These are phyloP conservation scores for Coffea canephora DNA, from an alignment of 257 asterid genomes.

Conservation along the genomic window DNA sequence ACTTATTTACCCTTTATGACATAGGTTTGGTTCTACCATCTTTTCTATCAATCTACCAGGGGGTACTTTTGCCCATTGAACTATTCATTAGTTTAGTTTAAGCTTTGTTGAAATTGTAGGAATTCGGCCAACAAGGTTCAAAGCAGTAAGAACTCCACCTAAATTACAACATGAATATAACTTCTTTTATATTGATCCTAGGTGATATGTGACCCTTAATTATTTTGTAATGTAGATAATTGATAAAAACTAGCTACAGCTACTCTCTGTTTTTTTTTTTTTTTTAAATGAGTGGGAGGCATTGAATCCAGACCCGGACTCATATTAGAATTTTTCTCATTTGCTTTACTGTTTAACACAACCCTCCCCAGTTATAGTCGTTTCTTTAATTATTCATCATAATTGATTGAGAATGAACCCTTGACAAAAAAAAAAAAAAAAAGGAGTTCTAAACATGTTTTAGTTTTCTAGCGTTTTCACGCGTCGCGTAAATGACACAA, in stretches of 20 bases:
- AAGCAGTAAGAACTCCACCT: background rate
- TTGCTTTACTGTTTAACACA: too few species aligned
- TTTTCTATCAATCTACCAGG: background rate
- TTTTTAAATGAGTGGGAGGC: too few species aligned
- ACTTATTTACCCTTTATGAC: background rate
- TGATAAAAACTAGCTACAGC: background rate
- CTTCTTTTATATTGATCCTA: too few species aligned
- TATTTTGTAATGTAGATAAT: background rate
- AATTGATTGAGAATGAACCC: background rate
- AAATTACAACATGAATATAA: background rate
- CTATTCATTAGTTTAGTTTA: too few species aligned
- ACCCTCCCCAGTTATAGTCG: too few species aligned
- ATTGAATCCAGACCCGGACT: too few species aligned
- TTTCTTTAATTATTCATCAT: background rate
- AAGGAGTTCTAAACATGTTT: background rate
- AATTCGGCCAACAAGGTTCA: too few species aligned
- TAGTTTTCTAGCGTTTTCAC: background rate
- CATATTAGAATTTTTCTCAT: too few species aligned
- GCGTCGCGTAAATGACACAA: background rate
- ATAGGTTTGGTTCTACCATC: conserved; percentile 6
- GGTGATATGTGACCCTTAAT: background rate
- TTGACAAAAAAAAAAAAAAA: background rate
- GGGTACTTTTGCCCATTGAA: too few species aligned
- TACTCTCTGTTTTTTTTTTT: too few species aligned
- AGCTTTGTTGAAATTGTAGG: too few species aligned